A percentile compares a stretch with the other conserved stretches of the same genome.
These are phyloP conservation scores for Raffaelea albimanens DNA, from an alignment of 2,329 filamentous ascomycete genomes.

Conservation along the genomic window DNA sequence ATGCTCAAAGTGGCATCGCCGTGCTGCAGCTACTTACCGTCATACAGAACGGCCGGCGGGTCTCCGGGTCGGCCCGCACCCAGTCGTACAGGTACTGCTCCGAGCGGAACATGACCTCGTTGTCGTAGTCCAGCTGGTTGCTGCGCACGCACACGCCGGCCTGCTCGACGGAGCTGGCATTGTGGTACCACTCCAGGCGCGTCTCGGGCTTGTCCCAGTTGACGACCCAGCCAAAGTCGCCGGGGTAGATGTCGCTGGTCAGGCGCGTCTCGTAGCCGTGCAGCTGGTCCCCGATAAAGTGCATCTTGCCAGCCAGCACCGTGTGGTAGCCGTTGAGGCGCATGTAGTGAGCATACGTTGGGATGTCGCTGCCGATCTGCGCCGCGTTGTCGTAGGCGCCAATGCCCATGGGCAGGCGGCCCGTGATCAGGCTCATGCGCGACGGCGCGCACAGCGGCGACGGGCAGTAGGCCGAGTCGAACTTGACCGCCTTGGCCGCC, in stretches of 20 bases:
- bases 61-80: constrained; percentile 64
- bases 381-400: constrained; percentile 87
- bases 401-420: constrained; percentile 84
- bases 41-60: constrained; percentile 72
- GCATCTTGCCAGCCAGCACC: constrained; percentile 90
- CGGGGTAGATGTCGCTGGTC: constrained; percentile 93
- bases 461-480: constrained; percentile 90
- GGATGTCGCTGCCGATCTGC: constrained; percentile 72
- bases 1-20: too few relatives aligned
- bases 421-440: constrained; percentile 89
- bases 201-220: constrained; percentile 89
- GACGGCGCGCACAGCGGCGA: constrained; percentile 88
- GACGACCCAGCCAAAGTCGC: constrained; percentile 88
- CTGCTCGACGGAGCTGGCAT: constrained; percentile 86
- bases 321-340: constrained; percentile 81
- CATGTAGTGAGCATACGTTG: constrained; percentile 88
- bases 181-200: constrained; percentile 91
- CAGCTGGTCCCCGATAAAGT: constrained; percentile 90
- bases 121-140: constrained; percentile 93
- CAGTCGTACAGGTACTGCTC: constrained; percentile 87
- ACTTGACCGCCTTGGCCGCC: constrained; percentile 74
- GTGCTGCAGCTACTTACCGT: constrained; percentile 57
- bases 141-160: constrained; percentile 81
- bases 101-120: constrained; percentile 89
- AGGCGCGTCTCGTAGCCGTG: constrained; percentile 89